Evolutionary conservation across 192 early-diverging fungal genomes (phyloP), one percentile per base, ranked within the genome.

Genomic region (Pecoramyces ruminantium): DNA sequence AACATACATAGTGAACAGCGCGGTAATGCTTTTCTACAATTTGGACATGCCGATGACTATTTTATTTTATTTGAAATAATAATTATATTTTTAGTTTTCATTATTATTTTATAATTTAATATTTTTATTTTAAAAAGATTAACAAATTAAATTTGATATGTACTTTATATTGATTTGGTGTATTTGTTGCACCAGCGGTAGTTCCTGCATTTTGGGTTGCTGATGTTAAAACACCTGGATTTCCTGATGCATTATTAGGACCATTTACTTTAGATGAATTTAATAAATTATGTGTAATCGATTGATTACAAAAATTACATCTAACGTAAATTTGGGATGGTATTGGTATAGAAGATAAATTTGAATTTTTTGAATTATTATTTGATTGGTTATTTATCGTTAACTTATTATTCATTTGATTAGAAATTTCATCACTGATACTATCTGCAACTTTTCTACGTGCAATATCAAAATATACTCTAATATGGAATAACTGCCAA

Each of bases 381-480:
- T 28, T 42, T n/a, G 82, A 79, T 40, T 38, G 29, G 29, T 42
- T 80, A 79, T 81, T 80, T 30, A 77, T 34, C 17, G 78, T 81
- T n/a, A 81, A 80, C 27, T 40, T 29, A 21, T 80, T 77, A 39
- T 79, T 39, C 18, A 78, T 16, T 80, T 30, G 78, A 34, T 51
- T 13, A 88, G 89, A 14, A 89, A 87, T 42, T 90, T 88, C 13
- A 92, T 86, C 14, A 87, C 85, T 13, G 89, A 85, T 9, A 80
- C 86, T 25, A 87, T 83, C 13, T 84, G 85, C 77, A 86, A 92
- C 83, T 18, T 92, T 92, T 80, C 92, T 92, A 29, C 93, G 89
- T 18, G 87, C 87, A 83, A 99, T 99, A 86, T 99, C 97, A 85
- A 98, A 97, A 38, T 89, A 85, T 29, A 95, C 94, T 4, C 97